These are phyloP conservation scores for Halteria grandinella DNA, from an alignment of 73 alveolate species.

Conservation along the genomic window DNA sequence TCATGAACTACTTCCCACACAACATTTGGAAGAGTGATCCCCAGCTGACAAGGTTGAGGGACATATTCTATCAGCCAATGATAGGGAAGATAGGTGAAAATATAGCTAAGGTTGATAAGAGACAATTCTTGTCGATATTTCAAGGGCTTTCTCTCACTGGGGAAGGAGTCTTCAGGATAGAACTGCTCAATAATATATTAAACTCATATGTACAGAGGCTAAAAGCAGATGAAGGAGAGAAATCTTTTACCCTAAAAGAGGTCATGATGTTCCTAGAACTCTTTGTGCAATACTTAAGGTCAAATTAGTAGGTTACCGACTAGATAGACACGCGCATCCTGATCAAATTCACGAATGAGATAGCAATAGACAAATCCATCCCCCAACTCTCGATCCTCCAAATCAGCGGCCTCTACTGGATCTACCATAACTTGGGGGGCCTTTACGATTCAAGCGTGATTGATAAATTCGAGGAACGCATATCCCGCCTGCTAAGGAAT, in stretches of 20 bases:
- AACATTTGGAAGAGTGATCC: slow-evolving; percentile 13
- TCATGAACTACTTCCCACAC: slow-evolving; percentile 56
- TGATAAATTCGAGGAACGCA: slow-evolving; percentile 6
- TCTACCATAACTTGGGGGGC: slow-evolving; percentile 12
- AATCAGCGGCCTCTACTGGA: slow-evolving; percentile 26
- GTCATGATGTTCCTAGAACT: slow-evolving; percentile 18
- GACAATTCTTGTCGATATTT: slow-evolving; percentile 4
- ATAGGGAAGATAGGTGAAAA: not conserved
- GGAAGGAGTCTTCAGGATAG: not conserved
- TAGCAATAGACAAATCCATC: not conserved
- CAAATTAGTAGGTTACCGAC: not conserved
- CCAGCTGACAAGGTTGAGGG: not conserved
- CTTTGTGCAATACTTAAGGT: slow-evolving; percentile 2
- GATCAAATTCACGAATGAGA: not conserved
- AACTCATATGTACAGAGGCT: slow-evolving; percentile 19
- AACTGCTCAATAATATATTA: slow-evolving; percentile 1
- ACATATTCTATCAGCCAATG: slow-evolving; percentile 24
- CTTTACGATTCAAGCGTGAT: not conserved
- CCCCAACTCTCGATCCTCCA: not conserved
- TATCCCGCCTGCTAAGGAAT: not conserved
- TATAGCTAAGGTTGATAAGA: not conserved
- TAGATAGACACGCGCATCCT: slow-evolving; percentile 6
- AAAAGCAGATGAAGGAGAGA: not conserved
- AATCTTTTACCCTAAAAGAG: not conserved
- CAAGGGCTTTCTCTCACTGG: slow-evolving; percentile 31